Percentiles rank a stretch among this genome's conserved stretches.
phyloP scores from a whole-genome alignment of 2,329 filamentous ascomycete genomes.

The Colletotrichum sp. region DNA sequence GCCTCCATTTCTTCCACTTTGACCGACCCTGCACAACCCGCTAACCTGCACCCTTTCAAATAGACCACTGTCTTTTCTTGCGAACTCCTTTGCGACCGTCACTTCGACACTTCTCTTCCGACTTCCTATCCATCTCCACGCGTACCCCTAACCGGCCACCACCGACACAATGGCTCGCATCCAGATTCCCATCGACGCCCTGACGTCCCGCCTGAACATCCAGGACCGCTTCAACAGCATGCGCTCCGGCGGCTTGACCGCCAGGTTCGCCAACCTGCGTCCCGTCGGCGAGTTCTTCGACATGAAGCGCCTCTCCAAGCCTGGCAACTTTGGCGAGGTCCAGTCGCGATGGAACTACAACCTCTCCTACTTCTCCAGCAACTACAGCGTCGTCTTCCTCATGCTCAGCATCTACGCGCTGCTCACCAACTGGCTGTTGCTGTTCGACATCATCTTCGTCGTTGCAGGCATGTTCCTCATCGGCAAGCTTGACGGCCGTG shows the following conservation, averaged over 20 bases:
- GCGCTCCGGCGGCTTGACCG: constrained; percentile 77
- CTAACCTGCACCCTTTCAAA: constrained; percentile 4
- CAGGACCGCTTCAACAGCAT: constrained; percentile 84
- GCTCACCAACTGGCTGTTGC: constrained; percentile 82
- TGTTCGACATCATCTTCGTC: constrained; percentile 92
- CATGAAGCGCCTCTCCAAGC: constrained; percentile 94
- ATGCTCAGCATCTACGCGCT: constrained; percentile 97
- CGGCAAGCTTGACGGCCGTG: constrained; percentile 84
- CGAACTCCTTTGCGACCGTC: background rate
- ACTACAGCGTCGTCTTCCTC: constrained; percentile 91
- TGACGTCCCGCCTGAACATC: constrained; percentile 91
- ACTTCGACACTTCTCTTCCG: background rate
- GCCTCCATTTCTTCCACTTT: background rate
- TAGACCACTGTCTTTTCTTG: constrained; percentile 6
- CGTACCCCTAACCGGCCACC: background rate
- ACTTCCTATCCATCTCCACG: background rate
- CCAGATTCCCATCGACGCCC: constrained; percentile 87
- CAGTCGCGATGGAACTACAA: constrained; percentile 98
- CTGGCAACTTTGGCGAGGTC: constrained; percentile 85
- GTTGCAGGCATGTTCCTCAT: constrained; percentile 89
- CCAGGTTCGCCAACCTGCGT: constrained; percentile 89
- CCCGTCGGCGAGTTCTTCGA: constrained; percentile 95
- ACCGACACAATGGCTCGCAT: constrained; percentile 75
- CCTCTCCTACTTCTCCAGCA: constrained; percentile 95
- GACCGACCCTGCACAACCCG: background rate